Evolutionary conservation across 768 basidiomycete genomes (phyloP), one percentile per base, ranked within the genome.

Genomic region (Phlebiopsis gigantea): DNA sequence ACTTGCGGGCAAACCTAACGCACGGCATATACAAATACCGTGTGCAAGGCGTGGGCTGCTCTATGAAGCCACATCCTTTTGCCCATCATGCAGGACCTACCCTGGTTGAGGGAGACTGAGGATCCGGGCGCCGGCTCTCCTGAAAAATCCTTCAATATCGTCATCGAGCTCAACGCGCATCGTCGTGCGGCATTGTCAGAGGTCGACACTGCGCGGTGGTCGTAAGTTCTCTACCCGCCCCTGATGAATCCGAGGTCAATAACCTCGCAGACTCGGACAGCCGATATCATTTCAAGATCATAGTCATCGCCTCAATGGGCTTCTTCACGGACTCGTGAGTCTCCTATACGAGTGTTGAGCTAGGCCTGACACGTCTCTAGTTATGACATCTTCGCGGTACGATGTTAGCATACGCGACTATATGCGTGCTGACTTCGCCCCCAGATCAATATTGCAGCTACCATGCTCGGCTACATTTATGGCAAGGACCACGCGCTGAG

Each of bases 221-320:
- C 68, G 71, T 73, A 47, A 24, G 71, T 67, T 10, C 24, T 5
- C 24, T 30, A n/a, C 17, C 14, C 3, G 4, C n/a, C 8, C 21
- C 47, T 14, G n/a, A n/a, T n/a, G n/a, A n/a, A n/a, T n/a, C n/a
- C n/a, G 34, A 12, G 34, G 34, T 17, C 17, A 9, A 39, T 39
- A 17, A 39, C n/a, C n/a, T n/a, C n/a, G n/a, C n/a, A n/a, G n/a
- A n/a, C n/a, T n/a, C 12, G 34, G 12, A 17, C 17, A 75, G 74
- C 0, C 77, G 75, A 71, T 80, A 80, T 67, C 81, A 83, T 56
- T 70, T 78, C 49, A 80, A 79, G 63, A 64, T 75, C 50, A 65
- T 65, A 57, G 55, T 71, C 39, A 72, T 75, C 46, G 73, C 67
- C 26, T 67, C 65, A 8, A 61, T 64, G 1, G 67, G 68, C 12